Conservation (phyloP, 805 yeast species). For the Starmerella lactis-condensi region DNA sequence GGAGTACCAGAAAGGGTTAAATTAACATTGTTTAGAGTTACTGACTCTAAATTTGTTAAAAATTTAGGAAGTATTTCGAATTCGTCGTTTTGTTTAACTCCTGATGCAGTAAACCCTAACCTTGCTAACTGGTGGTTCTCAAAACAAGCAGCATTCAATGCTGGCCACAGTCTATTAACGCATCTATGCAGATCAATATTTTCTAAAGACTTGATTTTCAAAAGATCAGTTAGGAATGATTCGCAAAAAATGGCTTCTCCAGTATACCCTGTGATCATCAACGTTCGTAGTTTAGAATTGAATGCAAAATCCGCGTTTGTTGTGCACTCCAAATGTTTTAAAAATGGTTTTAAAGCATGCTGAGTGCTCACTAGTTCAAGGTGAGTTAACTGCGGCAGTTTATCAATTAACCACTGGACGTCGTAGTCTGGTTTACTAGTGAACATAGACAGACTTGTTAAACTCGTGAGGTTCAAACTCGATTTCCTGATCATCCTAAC, state of each 20-base stretch:
- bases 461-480: constrained; percentile 1
- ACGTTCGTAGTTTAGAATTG: not conserved
- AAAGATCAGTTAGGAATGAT: constrained; percentile 1
- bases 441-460: constrained; percentile 6
- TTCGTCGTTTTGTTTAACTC: not conserved
- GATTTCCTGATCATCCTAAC: constrained; percentile 5
- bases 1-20: too few relatives aligned
- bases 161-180: constrained; percentile 8
- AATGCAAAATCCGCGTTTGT: too few relatives aligned
- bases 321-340: not conserved
- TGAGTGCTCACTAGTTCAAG: constrained; percentile 7
- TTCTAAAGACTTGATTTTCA: constrained; percentile 3
- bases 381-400: constrained; percentile 7
- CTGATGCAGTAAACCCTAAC: constrained; percentile 14
- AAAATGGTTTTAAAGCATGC: not conserved
- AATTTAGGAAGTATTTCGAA: constrained; percentile 8
- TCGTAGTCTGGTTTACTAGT: constrained; percentile 10
- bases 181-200: constrained; percentile 11
- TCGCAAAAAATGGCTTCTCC: constrained; percentile 4
- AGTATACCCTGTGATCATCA: constrained; percentile 7
- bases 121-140: constrained; percentile 5
- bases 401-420: constrained; percentile 9
- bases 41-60: constrained; percentile 2
- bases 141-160: constrained; percentile 2
- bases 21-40: constrained; percentile 12